Evolutionary conservation across 2,329 filamentous ascomycete species (phyloP).

Genomic region (Penicillium polonicum): DNA sequence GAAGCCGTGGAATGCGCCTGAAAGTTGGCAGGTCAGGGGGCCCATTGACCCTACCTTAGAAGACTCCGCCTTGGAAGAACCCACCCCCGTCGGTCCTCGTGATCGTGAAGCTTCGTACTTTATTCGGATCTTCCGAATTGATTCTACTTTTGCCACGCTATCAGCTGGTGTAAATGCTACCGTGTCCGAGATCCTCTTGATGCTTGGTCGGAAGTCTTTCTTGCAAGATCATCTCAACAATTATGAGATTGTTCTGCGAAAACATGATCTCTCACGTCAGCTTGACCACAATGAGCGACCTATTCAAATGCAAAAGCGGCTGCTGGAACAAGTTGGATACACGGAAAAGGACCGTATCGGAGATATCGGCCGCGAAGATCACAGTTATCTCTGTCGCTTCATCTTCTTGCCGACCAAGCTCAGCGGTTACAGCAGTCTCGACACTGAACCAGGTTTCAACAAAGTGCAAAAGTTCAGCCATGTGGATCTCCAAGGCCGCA

Average conservation of each 20-base stretch:
- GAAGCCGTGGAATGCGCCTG: slow-evolving; percentile 77
- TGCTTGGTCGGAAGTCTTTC: slow-evolving; percentile 91
- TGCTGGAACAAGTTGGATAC: slow-evolving; percentile 90
- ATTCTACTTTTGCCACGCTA: slow-evolving; percentile 91
- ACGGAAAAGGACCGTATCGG: slow-evolving; percentile 82
- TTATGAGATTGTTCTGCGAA: slow-evolving; percentile 92
- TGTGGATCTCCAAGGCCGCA: slow-evolving; percentile 85
- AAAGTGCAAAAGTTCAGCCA: slow-evolving; percentile 90
- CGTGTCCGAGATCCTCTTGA: slow-evolving; percentile 81
- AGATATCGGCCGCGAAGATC: slow-evolving; percentile 92
- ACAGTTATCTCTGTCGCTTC: slow-evolving; percentile 94
- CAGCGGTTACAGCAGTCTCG: slow-evolving; percentile 70
- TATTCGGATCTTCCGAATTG: slow-evolving; percentile 90
- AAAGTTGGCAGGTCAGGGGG: slow-evolving; percentile 91
- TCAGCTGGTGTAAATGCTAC: slow-evolving; percentile 80
- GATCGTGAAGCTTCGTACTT: slow-evolving; percentile 82
- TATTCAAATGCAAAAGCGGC: slow-evolving; percentile 83
- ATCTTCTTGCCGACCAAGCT: slow-evolving; percentile 89
- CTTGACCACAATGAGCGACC: slow-evolving; percentile 76
- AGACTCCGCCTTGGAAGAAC: slow-evolving; percentile 1
- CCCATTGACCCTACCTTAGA: slow-evolving; percentile 35
- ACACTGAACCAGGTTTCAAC: slow-evolving; percentile 74
- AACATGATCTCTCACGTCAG: slow-evolving; percentile 84
- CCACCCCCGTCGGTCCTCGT: slow-evolving; percentile 5
- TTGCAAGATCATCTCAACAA: slow-evolving; percentile 87